phyloP scores from a whole-genome alignment of 2,329 filamentous ascomycete genomes.

The Apiospora arundinis region DNA sequence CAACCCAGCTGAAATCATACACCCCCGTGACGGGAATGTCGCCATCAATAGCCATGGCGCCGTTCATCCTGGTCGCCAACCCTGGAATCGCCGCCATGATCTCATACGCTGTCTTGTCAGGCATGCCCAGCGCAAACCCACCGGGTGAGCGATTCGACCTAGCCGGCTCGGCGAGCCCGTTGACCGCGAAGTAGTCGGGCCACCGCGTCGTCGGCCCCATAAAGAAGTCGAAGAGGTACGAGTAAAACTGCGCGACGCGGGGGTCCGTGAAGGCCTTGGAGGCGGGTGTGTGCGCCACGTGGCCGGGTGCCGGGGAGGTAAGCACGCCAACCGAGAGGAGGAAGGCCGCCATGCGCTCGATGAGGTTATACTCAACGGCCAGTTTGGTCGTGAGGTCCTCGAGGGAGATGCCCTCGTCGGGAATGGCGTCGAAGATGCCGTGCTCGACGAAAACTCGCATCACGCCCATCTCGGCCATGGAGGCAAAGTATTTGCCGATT shows the following conservation, averaged over 20 bases:
- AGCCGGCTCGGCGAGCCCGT: conserved; percentile 20
- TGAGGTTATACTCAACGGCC: conserved; percentile 12
- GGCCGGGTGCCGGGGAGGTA: not conserved
- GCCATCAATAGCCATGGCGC: conserved; percentile 3
- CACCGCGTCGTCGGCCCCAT: conserved; percentile 20
- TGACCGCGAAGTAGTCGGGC: conserved; percentile 18
- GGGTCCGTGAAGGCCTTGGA: conserved; percentile 10
- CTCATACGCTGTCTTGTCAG: conserved; percentile 19
- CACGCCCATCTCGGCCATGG: conserved; percentile 22
- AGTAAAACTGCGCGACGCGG: conserved; percentile 5
- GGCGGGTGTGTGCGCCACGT: conserved; percentile 5
- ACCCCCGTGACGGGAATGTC: conserved; percentile 7
- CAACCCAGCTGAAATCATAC: conserved; percentile 21
- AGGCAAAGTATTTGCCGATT: conserved; percentile 15
- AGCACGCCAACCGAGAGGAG: conserved; percentile 18
- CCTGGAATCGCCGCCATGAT: conserved; percentile 17
- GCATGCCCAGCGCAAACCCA: conserved; percentile 15
- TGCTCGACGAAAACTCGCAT: conserved; percentile 21
- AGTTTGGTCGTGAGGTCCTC: conserved; percentile 2
- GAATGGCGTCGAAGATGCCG: conserved; percentile 22
- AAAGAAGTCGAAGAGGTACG: conserved; percentile 22
- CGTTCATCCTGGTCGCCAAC: conserved; percentile 3
- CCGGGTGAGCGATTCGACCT: not conserved
- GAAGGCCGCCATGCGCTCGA: conserved; percentile 21
- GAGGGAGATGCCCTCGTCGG: conserved; percentile 8